Evolutionary conservation across 768 basidiomycete genomes (phyloP).

Genomic region (Vararia minispora): DNA sequence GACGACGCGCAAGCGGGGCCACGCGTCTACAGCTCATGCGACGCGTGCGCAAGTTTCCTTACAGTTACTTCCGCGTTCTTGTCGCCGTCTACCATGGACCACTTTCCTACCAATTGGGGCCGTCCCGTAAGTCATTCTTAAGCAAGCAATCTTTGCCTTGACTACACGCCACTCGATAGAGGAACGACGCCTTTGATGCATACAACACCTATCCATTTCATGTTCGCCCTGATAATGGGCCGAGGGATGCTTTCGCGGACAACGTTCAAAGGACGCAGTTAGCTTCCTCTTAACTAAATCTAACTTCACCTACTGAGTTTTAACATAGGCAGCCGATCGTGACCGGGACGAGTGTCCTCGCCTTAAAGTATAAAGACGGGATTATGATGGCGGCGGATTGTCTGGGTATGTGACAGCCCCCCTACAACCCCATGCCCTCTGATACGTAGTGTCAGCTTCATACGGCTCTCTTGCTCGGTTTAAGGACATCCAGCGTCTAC

Average conservation of each 20-base stretch:
- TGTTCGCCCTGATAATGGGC: constrained; percentile 39
- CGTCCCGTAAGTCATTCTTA: constrained; percentile 10
- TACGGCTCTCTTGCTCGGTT: constrained; percentile 96
- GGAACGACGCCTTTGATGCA: constrained; percentile 65
- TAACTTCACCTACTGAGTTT: not conserved
- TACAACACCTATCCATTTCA: constrained; percentile 72
- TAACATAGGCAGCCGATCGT: constrained; percentile 75
- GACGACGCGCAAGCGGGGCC: too few species aligned
- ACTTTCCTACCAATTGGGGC: constrained; percentile 80
- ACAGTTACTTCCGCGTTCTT: constrained; percentile 1
- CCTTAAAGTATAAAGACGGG: constrained; percentile 90
- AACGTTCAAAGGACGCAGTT: constrained; percentile 78
- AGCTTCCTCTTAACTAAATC: constrained; percentile 10
- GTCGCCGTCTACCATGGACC: constrained; percentile 47
- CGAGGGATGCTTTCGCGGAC: constrained; percentile 47
- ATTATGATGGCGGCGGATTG: constrained; percentile 99
- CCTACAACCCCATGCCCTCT: not conserved
- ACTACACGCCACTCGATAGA: constrained; percentile 27
- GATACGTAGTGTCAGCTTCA: constrained; percentile 46
- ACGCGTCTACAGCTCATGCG: too few species aligned
- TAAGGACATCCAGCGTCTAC: constrained; percentile 86
- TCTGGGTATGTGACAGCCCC: constrained; percentile 53
- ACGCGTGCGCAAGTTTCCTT: too few species aligned
- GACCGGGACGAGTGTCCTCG: constrained; percentile 94
- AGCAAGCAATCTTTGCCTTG: not conserved